Evolutionary conservation across 129 eudicot species (phyloP).

Genomic region (Solidago caesia): DNA sequence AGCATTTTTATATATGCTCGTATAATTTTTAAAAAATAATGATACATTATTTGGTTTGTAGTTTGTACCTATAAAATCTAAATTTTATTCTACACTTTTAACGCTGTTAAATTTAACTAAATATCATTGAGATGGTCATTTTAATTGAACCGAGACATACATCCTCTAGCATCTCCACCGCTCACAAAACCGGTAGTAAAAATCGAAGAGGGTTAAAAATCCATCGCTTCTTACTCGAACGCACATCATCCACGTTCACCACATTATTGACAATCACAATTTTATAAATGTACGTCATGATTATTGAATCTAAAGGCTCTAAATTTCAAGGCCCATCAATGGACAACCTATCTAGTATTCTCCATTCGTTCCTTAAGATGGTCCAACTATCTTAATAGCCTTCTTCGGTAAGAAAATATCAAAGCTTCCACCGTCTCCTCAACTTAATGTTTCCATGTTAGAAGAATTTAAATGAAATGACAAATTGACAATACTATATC

Average conservation of each 20-base stretch:
- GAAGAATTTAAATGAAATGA: neutral
- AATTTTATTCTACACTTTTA: too few relatives aligned
- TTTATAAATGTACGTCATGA: neutral
- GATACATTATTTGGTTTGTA: too few relatives aligned
- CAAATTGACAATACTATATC: too few relatives aligned
- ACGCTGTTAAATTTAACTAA: too few relatives aligned
- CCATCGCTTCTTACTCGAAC: neutral
- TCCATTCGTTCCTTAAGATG: constrained; percentile 23
- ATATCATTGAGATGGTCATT: too few relatives aligned
- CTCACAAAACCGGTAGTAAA: too few relatives aligned
- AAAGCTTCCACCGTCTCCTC: constrained; percentile 16
- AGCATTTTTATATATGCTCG: too few relatives aligned
- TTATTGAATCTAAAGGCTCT: constrained; percentile 12
- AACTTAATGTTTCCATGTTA: neutral
- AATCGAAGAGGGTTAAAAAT: too few relatives aligned
- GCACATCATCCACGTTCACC: neutral
- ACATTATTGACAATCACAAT: neutral
- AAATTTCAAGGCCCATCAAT: constrained; percentile 21
- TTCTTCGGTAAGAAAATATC: constrained; percentile 14
- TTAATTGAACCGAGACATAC: too few relatives aligned
- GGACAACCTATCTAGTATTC: constrained; percentile 22
- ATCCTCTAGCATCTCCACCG: too few relatives aligned
- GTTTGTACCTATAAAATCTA: too few relatives aligned
- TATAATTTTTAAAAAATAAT: too few relatives aligned
- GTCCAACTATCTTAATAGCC: constrained; percentile 17